These are phyloP conservation scores for Suhomyces bribrorum DNA, from an alignment of 1,139 yeast genomes.

Conservation along the genomic window DNA sequence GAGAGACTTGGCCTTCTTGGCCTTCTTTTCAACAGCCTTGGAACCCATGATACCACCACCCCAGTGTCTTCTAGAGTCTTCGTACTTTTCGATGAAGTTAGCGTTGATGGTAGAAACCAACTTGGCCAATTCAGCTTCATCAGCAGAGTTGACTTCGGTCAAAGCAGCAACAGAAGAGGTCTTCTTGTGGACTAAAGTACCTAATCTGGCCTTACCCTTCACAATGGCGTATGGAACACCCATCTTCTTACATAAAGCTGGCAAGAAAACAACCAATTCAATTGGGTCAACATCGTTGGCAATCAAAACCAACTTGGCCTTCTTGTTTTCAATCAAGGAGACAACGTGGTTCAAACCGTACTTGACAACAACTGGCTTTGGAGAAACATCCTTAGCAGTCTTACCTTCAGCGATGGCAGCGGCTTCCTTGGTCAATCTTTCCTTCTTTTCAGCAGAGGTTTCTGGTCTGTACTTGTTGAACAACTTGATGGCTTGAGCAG, in stretches of 20 bases:
- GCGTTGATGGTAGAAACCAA: slow-evolving; percentile 89
- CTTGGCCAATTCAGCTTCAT: slow-evolving; percentile 91
- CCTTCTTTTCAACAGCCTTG: slow-evolving; percentile 77
- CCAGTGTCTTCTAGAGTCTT: slow-evolving; percentile 97
- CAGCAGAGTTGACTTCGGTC: slow-evolving; percentile 91
- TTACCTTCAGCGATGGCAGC: slow-evolving; percentile 98
- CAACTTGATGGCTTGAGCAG: slow-evolving; percentile 93
- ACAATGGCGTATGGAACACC: slow-evolving; percentile 98
- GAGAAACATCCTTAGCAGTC: slow-evolving; percentile 91
- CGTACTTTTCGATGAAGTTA: slow-evolving; percentile 90
- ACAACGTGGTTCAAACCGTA: slow-evolving; percentile 99
- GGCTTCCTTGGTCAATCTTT: slow-evolving; percentile 97
- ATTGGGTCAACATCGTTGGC: slow-evolving; percentile 99
- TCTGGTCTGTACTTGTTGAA: slow-evolving; percentile 99
- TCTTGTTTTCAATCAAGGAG: slow-evolving; percentile 94
- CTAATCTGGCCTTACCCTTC: slow-evolving; percentile 98
- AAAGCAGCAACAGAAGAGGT: slow-evolving; percentile 96
- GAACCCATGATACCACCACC: slow-evolving; percentile 99
- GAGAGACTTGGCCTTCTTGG: slow-evolving; percentile 46
- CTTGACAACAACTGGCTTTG: slow-evolving; percentile 94
- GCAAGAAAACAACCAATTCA: slow-evolving; percentile 93
- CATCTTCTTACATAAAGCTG: slow-evolving; percentile 98
- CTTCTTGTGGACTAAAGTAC: slow-evolving; percentile 96
- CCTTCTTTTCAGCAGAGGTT: slow-evolving; percentile 95
- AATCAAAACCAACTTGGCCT: slow-evolving; percentile 93